Conservation (phyloP, 345 rosid species). For the Eucalyptus albens region DNA sequence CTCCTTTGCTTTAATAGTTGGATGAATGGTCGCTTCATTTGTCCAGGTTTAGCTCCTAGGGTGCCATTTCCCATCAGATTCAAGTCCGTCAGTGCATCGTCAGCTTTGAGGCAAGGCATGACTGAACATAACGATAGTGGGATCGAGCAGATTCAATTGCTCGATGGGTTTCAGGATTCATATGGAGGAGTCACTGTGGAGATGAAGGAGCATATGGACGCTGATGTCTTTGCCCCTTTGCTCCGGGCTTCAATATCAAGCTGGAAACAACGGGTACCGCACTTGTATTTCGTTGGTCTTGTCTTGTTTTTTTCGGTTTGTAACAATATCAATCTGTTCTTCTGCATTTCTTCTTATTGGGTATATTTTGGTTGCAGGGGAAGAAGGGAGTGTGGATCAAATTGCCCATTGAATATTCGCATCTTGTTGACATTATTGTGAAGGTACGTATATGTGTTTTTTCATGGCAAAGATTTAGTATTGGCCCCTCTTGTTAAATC, state of each 20-base stretch:
- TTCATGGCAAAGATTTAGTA: background rate
- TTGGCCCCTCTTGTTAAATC: background rate
- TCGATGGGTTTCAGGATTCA: constrained; percentile 22
- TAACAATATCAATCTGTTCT: background rate
- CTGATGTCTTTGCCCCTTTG: constrained; percentile 14
- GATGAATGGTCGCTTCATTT: background rate
- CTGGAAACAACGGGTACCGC: constrained; percentile 42
- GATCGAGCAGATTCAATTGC: constrained; percentile 9
- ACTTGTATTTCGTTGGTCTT: background rate
- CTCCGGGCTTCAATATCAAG: constrained; percentile 38
- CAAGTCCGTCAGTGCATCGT: background rate
- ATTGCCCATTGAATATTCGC: constrained; percentile 27
- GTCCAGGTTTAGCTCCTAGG: background rate
- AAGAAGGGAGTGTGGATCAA: constrained; percentile 71
- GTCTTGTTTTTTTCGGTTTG: background rate
- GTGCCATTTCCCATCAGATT: background rate
- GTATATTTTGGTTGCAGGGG: constrained; percentile 23
- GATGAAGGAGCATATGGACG: constrained; percentile 26
- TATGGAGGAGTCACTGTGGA: constrained; percentile 43
- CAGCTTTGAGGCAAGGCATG: background rate
- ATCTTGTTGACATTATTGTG: constrained; percentile 39
- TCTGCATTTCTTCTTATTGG: background rate
- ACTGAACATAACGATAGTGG: background rate
- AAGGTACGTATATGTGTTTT: constrained; percentile 5
- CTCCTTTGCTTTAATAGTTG: background rate